Evolutionary conservation across 1,139 yeast species (phyloP), one percentile per base, ranked within the genome.

Genomic region (Eremothecium sinecaudum): DNA sequence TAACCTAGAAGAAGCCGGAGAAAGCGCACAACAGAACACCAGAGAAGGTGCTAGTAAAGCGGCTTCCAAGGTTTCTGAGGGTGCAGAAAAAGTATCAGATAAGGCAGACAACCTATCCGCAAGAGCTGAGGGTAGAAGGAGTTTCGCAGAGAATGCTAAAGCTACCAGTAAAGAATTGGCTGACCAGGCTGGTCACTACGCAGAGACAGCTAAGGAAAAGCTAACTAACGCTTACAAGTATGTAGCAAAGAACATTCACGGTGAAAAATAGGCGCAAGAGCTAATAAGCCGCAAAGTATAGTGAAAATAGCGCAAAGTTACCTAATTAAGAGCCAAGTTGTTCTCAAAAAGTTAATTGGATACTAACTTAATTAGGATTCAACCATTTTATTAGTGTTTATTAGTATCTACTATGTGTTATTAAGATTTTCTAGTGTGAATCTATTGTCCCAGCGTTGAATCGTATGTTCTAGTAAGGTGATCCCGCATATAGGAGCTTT

Each of bases 131-230:
- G 32, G 56, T 42, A 48, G 61, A 26, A 66, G 64, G 43, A 46
- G 71, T 16, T 58, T 68, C 31, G 56, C 66, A 38, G 80, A 75
- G 39, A 67, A 78, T 38, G 83, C 80, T 39, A 24, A 24, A 16
- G 13, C 13, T 12, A 24, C 28, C n/a, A 19, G 21, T 10, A 7
- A 19, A 7, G 7, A 7, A 10, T n/a, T 24, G 16, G 28, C 5
- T 4, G 28, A 24, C 28, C 17, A 12, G 5, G 28, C 28, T 4
- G 21, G 21, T 10, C 21, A 71, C 43, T 77, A 76, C 58, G 63
- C 71, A 35, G 81, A 73, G 35, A 63, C 67, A 38, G 84, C 82
- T 39, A 78, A 76, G 66, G 69, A 67, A 48, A 69, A 69, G 47
- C 64, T 74, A 40, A 66, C 68, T 38, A 73, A 49, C 8, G 82